Conservation (phyloP, 345 rosid species). For the thale cress (Arabidopsis thaliana) region DNA sequence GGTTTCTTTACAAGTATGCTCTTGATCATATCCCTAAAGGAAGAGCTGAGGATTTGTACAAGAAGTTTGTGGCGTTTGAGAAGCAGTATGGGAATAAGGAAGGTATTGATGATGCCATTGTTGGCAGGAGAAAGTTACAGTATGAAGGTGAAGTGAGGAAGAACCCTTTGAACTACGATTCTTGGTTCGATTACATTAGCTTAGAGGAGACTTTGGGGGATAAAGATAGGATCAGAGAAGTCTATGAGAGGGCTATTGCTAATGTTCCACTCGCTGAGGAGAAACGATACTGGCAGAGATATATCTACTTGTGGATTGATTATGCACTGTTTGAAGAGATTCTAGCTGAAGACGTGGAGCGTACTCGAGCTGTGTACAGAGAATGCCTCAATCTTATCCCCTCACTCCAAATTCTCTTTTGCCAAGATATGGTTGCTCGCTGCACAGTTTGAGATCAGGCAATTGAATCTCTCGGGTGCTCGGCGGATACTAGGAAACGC, state of each 20-base stretch:
- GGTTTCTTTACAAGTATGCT: neutral
- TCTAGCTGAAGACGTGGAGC: neutral
- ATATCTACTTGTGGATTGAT: neutral
- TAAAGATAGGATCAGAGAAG: neutral
- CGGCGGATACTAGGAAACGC: slow-evolving; percentile 71
- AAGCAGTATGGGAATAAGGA: neutral
- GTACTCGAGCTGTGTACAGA: slow-evolving; percentile 37
- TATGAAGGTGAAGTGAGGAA: neutral
- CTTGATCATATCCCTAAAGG: neutral
- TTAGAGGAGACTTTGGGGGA: neutral
- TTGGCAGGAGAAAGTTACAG: neutral
- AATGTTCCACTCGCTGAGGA: too few relatives aligned
- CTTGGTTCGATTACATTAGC: neutral
- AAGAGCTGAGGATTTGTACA: neutral
- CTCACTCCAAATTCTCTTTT: slow-evolving; percentile 72
- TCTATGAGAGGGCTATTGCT: too few relatives aligned
- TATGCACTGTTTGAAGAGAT: neutral
- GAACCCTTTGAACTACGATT: neutral
- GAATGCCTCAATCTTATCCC: slow-evolving; percentile 69
- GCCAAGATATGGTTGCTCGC: slow-evolving; percentile 74
- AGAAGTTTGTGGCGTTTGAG: neutral
- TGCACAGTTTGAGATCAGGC: slow-evolving; percentile 78
- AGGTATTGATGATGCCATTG: neutral
- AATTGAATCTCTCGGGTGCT: slow-evolving; percentile 70
- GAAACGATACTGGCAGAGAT: neutral